A percentile compares a stretch with the other conserved stretches of the same genome.
Conservation (phyloP, 192 early-diverging fungal genomes). For the Allomyces arbusculus region DNA sequence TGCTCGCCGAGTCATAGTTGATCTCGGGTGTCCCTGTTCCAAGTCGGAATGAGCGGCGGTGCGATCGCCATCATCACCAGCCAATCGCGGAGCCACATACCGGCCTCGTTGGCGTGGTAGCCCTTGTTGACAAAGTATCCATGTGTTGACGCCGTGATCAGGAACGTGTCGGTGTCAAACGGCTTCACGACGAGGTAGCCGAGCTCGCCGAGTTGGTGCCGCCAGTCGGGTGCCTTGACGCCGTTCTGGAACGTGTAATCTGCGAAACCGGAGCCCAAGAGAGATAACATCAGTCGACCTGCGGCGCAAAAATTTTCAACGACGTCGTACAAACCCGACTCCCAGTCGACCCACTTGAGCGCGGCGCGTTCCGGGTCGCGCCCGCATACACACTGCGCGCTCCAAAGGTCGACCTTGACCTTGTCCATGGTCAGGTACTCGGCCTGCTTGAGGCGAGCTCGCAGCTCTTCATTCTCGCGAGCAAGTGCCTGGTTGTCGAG, state of each 20-base stretch:
- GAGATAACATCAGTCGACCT: too few relatives aligned
- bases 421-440: conserved; percentile 2
- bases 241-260: conserved; percentile 41
- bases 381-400: conserved; percentile 5
- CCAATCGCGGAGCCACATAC: conserved; percentile 5
- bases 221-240: conserved; percentile 35
- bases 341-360: conserved; percentile 30
- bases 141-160: conserved; percentile 29
- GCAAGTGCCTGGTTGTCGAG: neutral
- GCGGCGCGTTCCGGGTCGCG: conserved; percentile 9
- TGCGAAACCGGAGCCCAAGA: conserved; percentile 1
- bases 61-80: neutral
- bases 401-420: conserved; percentile 2
- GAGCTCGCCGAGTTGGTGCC: conserved; percentile 36
- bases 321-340: conserved; percentile 14
- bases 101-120: conserved; percentile 25
- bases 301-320: too few relatives aligned
- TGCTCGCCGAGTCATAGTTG: conserved; percentile 29
- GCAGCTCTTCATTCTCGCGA: neutral
- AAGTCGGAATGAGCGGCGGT: neutral
- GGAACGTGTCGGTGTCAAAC: conserved; percentile 21
- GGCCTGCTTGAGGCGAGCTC: neutral
- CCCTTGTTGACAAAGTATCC: conserved; percentile 42
- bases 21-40: conserved; percentile 21
- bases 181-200: conserved; percentile 25